Evolutionary conservation across 352 stramenopile species (phyloP).

Genomic region (Phytopythium mirpurense): DNA sequence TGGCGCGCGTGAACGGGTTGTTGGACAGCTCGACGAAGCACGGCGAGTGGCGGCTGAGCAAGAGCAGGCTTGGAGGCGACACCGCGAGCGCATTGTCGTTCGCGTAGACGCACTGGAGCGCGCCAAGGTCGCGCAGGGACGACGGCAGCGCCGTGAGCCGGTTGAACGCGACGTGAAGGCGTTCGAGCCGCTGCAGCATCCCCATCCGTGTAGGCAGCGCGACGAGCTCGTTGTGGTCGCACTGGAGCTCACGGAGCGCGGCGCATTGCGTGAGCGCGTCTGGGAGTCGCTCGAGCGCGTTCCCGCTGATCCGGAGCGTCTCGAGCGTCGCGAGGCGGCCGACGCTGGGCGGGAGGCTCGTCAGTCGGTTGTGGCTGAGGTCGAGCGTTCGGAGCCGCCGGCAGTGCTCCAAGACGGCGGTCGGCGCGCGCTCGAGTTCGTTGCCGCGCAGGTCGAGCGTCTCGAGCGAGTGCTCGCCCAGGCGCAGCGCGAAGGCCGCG

Average conservation of each 20-base stretch:
- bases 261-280: conserved; percentile 30
- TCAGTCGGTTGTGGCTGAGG: conserved; percentile 43
- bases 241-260: conserved; percentile 27
- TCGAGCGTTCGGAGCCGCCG: conserved; percentile 30
- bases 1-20: conserved; percentile 42
- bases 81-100: conserved; percentile 40
- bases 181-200: conserved; percentile 24
- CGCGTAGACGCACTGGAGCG: conserved; percentile 35
- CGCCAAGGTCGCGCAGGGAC: conserved; percentile 32
- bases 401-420: conserved; percentile 37
- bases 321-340: conserved; percentile 26
- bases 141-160: conserved; percentile 36
- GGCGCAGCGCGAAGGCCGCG: conserved; percentile 28
- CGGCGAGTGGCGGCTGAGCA: conserved; percentile 8
- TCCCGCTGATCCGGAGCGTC: conserved; percentile 34
- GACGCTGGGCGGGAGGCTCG: conserved; percentile 32
- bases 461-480: conserved; percentile 41
- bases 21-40: conserved; percentile 59
- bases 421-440: conserved; percentile 27
- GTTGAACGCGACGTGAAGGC: conserved; percentile 48
- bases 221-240: conserved; percentile 30
- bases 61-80: conserved; percentile 16
- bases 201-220: conserved; percentile 31
- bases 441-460: conserved; percentile 35
- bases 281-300: conserved; percentile 33